These are phyloP conservation scores for Nemania sp. DNA, from an alignment of 2,329 filamentous ascomycete genomes.

Conservation along the genomic window DNA sequence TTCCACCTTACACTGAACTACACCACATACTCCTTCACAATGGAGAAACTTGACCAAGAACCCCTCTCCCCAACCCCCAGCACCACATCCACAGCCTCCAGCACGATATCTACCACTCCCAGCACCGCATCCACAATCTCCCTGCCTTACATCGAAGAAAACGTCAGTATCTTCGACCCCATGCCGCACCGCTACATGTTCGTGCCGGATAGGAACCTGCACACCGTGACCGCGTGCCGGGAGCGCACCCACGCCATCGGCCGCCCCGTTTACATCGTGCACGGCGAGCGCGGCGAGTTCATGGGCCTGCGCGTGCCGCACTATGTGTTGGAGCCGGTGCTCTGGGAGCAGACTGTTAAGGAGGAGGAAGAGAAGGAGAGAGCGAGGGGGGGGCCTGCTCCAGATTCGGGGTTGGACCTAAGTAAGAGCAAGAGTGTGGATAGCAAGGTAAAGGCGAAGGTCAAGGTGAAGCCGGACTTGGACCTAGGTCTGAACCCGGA, in stretches of 20 bases:
- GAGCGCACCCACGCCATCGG: slow-evolving; percentile 52
- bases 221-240: slow-evolving; percentile 57
- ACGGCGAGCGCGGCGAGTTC: slow-evolving; percentile 35
- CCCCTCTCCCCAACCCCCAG: neutral
- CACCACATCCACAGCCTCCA: neutral
- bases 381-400: neutral
- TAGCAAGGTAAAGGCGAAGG: neutral
- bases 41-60: too few species aligned
- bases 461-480: neutral
- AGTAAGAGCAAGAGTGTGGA: neutral
- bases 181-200: slow-evolving; percentile 57
- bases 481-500: slow-evolving; percentile 44
- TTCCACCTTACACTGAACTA: neutral
- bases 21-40: neutral
- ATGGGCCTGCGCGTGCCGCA: slow-evolving; percentile 57
- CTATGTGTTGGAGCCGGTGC: slow-evolving; percentile 49
- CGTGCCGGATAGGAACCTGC: slow-evolving; percentile 57
- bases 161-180: slow-evolving; percentile 45
- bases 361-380: slow-evolving; percentile 40
- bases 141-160: neutral
- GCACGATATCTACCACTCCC: too few species aligned
- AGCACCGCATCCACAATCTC: neutral
- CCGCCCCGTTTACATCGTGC: slow-evolving; percentile 55
- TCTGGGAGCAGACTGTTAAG: slow-evolving; percentile 20
- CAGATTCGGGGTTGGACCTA: neutral